Percentiles rank a stretch among this genome's conserved stretches.
Evolutionary conservation across 768 basidiomycete genomes (phyloP).

Genomic region (Mycena latifolia): DNA sequence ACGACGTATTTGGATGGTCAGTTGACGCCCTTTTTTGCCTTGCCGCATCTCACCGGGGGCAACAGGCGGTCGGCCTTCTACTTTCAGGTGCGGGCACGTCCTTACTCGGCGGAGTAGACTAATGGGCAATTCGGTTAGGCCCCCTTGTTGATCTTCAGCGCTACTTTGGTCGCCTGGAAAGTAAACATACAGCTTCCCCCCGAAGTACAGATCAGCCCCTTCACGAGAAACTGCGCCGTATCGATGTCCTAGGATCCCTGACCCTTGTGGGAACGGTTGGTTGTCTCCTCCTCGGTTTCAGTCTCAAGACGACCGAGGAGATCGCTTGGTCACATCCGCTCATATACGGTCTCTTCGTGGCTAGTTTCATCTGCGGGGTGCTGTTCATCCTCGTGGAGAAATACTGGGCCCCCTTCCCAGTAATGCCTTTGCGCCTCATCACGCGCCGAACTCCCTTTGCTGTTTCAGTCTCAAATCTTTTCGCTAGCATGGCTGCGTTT

Average conservation of each 20-base stretch:
- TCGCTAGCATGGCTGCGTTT: slow-evolving; percentile 82
- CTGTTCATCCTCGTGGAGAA: slow-evolving; percentile 86
- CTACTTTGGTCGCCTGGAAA: slow-evolving; percentile 78
- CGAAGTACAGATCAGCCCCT: slow-evolving; percentile 69
- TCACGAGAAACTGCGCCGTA: slow-evolving; percentile 76
- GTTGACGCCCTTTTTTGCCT: slow-evolving; percentile 41
- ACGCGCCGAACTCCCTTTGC: slow-evolving; percentile 84
- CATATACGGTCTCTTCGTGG: slow-evolving; percentile 73
- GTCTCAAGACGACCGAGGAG: slow-evolving; percentile 83
- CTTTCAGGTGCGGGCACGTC: slow-evolving; percentile 71
- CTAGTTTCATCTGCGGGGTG: slow-evolving; percentile 65
- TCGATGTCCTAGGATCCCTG: slow-evolving; percentile 88
- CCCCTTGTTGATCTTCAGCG: slow-evolving; percentile 81
- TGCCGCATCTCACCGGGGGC: slow-evolving; percentile 34
- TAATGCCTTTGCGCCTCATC: slow-evolving; percentile 89
- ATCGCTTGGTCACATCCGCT: slow-evolving; percentile 81
- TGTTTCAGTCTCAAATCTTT: slow-evolving; percentile 83
- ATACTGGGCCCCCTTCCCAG: slow-evolving; percentile 82
- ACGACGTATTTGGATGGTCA: slow-evolving; percentile 89
- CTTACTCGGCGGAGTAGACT: slow-evolving; percentile 31
- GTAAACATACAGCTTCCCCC: slow-evolving; percentile 84
- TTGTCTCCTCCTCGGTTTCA: slow-evolving; percentile 80
- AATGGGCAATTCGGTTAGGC: slow-evolving; percentile 58
- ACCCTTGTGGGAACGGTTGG: slow-evolving; percentile 82
- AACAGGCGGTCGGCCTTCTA: slow-evolving; percentile 88